Base-by-base conservation (phyloP, 768 basidiomycete genomes). In the Fistulinella prunicolor region DNA sequence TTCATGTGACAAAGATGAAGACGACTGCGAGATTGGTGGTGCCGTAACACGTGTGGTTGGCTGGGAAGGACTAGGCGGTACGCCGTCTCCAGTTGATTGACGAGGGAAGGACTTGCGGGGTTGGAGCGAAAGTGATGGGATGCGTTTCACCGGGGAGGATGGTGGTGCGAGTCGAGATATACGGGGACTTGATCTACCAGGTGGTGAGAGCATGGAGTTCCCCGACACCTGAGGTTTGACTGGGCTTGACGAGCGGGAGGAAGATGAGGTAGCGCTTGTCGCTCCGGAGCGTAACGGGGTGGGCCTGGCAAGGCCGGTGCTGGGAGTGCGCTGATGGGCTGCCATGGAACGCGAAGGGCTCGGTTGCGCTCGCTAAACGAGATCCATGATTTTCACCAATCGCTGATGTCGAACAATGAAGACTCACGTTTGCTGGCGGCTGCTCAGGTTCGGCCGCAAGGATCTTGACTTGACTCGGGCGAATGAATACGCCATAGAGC, bases 401-500 rank as follows among this genome's bases (percentile, higher is more conserved):
- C 23, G 28, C 2, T n/a, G 40, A 6, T 14, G 23, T 21, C 22
- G 23, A 47, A 38, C 14, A 4, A 28, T 0, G 8, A 20, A n/a
- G 32, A 57, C 65, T 64, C 52, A 67, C 65, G 37, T 34, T 67
- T 26, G 37, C 51, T 26, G 56, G 46, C 13, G 37, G 53, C n/a
- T 54, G 67, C 12, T 66, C 65, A 16, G 54, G 50, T 24, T 67
- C 62, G 9, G 50, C 40, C 16, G 77, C 77, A 58, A 77, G 71
- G 21, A 84, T 66, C 63, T 80, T 89, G 53, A 97, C 89, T 65
- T 92, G 88, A 61, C 86, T 86, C 0, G 88, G 81, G 29, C 89
- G 77, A 6, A 97, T 85, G 63, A 99, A 98, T 23, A 98, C 87
- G 39, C 96, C 96, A 71, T 89, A 73, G 24, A 74, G 73, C 39